Conservation (phyloP, 2,329 filamentous ascomycete genomes). For the Tothia fuscella region DNA sequence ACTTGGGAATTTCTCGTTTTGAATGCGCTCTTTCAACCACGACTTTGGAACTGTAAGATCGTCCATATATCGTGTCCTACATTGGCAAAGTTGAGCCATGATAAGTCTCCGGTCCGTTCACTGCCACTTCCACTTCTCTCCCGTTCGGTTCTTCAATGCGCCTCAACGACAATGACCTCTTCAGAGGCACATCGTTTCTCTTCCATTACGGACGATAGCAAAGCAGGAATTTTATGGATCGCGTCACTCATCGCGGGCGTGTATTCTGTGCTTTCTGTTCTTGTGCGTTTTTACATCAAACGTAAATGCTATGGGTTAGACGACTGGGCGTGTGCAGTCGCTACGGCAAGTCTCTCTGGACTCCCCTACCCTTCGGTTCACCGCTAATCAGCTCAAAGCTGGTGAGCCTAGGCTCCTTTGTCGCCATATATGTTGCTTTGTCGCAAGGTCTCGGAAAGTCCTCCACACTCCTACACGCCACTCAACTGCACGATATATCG, state of each 20-base stretch:
- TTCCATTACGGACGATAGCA: slow-evolving; percentile 15
- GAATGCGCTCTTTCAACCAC: too few relatives aligned
- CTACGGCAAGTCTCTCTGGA: slow-evolving; percentile 4
- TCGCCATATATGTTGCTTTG: slow-evolving; percentile 8
- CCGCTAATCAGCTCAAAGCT: neutral
- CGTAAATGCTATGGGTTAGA: slow-evolving; percentile 17
- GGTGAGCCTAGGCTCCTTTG: slow-evolving; percentile 2
- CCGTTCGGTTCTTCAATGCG: too few relatives aligned
- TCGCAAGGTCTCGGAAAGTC: slow-evolving; percentile 10
- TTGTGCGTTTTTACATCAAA: slow-evolving; percentile 17
- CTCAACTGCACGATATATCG: slow-evolving; percentile 2
- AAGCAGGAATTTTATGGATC: slow-evolving; percentile 19
- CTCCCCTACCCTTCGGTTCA: neutral
- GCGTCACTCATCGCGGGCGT: slow-evolving; percentile 18
- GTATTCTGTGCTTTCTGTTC: slow-evolving; percentile 18
- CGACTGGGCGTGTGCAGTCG: slow-evolving; percentile 18
- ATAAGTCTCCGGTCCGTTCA: too few relatives aligned
- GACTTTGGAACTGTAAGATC: too few relatives aligned
- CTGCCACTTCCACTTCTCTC: too few relatives aligned
- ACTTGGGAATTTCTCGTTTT: too few relatives aligned
- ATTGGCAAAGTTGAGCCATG: too few relatives aligned
- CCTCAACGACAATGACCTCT: too few relatives aligned
- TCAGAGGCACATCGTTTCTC: slow-evolving; percentile 9
- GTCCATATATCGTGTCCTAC: too few relatives aligned
- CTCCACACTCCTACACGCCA: neutral